Conservation (phyloP, 1,139 yeast genomes). For the Blastobotrys buckinghamii region DNA sequence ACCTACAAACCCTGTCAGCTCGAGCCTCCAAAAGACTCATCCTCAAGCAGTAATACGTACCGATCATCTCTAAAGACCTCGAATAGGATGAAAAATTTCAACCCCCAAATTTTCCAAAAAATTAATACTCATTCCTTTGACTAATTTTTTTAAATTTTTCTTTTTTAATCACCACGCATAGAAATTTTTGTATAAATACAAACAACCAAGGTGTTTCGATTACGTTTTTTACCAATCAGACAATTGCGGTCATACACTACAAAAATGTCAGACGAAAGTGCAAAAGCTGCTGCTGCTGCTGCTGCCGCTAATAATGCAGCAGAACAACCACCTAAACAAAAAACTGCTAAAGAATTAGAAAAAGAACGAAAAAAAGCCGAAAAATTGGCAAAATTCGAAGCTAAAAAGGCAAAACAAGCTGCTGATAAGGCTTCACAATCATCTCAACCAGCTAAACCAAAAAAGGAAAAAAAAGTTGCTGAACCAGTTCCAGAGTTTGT, state of each 20-base stretch:
- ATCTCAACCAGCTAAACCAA: constrained; percentile 45
- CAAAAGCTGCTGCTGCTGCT: constrained; percentile 4
- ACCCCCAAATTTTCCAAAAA: too few species aligned
- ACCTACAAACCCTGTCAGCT: too few species aligned
- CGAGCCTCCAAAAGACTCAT: too few species aligned
- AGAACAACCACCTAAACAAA: constrained; percentile 30
- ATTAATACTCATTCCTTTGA: too few species aligned
- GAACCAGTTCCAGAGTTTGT: constrained; percentile 77
- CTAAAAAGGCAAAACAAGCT: constrained; percentile 81
- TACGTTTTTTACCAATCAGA: not conserved
- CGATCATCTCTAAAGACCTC: too few species aligned
- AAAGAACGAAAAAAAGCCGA: constrained; percentile 96
- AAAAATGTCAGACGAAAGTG: constrained; percentile 19
- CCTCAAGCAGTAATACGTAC: too few species aligned
- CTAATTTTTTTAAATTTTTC: not conserved
- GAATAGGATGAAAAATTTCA: too few species aligned
- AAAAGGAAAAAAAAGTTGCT: constrained; percentile 65
- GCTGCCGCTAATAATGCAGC: constrained; percentile 9
- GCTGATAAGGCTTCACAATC: constrained; percentile 37
- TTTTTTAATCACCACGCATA: not conserved
- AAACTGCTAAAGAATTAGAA: constrained; percentile 51
- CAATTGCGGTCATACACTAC: not conserved
- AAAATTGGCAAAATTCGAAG: constrained; percentile 88
- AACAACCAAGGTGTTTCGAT: not conserved
- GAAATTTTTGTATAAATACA: not conserved